A percentile compares a stretch with the other conserved stretches of the same genome.
These are phyloP conservation scores for Coniophora puteana DNA, from an alignment of 1,284 basidiomycete species.

Conservation along the genomic window DNA sequence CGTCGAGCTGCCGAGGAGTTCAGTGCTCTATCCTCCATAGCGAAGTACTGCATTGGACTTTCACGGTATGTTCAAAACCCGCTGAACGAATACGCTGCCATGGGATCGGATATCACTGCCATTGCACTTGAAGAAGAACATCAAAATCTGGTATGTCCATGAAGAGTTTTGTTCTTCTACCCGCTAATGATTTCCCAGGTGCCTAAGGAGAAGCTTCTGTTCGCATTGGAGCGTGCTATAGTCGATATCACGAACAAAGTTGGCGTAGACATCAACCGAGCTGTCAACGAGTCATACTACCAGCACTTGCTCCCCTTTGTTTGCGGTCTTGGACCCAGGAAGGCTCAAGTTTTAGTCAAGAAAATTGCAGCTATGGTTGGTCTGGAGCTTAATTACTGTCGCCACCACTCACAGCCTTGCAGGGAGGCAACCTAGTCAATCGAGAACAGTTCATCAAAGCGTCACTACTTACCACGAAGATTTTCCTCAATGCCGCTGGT, in stretches of 20 bases:
- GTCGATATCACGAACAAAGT: slow-evolving; percentile 90
- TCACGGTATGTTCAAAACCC: slow-evolving; percentile 95
- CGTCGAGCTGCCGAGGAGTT: slow-evolving; percentile 86
- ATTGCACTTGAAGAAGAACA: slow-evolving; percentile 82
- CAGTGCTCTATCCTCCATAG: slow-evolving; percentile 72
- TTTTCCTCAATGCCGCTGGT: slow-evolving; percentile 88
- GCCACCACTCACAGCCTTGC: slow-evolving; percentile 6
- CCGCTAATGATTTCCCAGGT: slow-evolving; percentile 45
- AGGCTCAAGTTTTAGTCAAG: slow-evolving; percentile 84
- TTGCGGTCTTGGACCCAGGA: slow-evolving; percentile 92
- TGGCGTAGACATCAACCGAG: slow-evolving; percentile 95
- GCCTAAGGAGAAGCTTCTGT: slow-evolving; percentile 80
- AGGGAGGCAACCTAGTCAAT: slow-evolving; percentile 85
- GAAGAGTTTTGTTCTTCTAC: slow-evolving; percentile 1
- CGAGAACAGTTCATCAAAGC: slow-evolving; percentile 83
- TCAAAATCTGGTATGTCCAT: slow-evolving; percentile 76
- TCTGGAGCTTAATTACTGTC: slow-evolving; percentile 12
- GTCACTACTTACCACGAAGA: slow-evolving; percentile 76
- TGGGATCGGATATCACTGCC: slow-evolving; percentile 79
- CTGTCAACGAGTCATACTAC: slow-evolving; percentile 85
- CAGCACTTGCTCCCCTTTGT: slow-evolving; percentile 87
- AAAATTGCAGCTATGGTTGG: slow-evolving; percentile 74
- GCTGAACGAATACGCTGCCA: slow-evolving; percentile 87
- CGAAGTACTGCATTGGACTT: slow-evolving; percentile 94
- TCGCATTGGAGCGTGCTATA: slow-evolving; percentile 82